These are phyloP conservation scores for Chimonanthus salicifolius DNA, from an alignment of 164 flowering plant genomes.

Conservation along the genomic window DNA sequence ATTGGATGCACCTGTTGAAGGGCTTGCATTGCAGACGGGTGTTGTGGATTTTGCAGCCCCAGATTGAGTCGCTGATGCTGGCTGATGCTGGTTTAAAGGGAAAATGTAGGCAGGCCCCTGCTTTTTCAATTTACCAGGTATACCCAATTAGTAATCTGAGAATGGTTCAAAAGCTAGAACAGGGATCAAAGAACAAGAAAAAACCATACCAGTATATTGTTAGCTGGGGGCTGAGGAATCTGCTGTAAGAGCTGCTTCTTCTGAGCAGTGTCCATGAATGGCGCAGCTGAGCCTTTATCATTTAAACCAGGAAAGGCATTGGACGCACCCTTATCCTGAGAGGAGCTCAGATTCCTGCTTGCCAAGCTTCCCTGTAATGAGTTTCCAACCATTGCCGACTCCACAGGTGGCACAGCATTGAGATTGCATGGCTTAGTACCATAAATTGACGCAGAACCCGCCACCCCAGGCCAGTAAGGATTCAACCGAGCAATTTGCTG, in stretches of 20 bases:
- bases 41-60: constrained; percentile 39
- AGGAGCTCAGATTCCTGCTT: constrained; percentile 30
- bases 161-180: background rate
- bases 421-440: constrained; percentile 75
- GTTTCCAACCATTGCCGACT: constrained; percentile 23
- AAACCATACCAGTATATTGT: constrained; percentile 50
- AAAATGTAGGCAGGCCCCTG: constrained; percentile 81
- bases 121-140: constrained; percentile 28
- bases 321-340: constrained; percentile 54
- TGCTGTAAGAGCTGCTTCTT: constrained; percentile 77
- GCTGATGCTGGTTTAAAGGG: constrained; percentile 80
- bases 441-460: constrained; percentile 59
- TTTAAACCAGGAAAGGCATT: constrained; percentile 25
- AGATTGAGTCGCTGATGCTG: constrained; percentile 43
- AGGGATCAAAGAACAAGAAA: background rate
- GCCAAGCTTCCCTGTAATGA: constrained; percentile 39
- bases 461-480: constrained; percentile 73
- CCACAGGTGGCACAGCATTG: constrained; percentile 55
- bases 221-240: constrained; percentile 54
- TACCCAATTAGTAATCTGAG: background rate
- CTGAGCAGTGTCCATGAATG: constrained; percentile 40
- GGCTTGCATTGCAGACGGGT: constrained; percentile 18
- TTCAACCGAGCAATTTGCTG: constrained; percentile 79
- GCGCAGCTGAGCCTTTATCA: constrained; percentile 43
- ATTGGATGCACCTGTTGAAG: constrained; percentile 28